Conservation (phyloP, 306 rosid species). For the Delonix regia region DNA sequence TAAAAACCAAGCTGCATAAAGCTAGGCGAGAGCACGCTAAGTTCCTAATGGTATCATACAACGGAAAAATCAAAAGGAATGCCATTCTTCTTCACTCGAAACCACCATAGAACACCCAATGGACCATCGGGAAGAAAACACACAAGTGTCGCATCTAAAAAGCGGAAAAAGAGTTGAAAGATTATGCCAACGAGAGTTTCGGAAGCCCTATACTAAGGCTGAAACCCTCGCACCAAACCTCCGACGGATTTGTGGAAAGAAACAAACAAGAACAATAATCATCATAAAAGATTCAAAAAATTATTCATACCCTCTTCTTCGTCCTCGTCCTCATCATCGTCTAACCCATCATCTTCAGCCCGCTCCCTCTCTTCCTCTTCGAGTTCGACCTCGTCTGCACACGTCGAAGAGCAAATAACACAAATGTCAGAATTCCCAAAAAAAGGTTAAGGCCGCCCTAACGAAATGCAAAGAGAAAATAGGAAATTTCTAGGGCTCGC, state of each 20-base stretch:
- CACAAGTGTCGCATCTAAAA: not conserved
- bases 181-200: not conserved
- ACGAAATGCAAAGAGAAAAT: not conserved
- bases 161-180: not conserved
- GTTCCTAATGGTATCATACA: slow-evolving; percentile 2
- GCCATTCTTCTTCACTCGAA: not conserved
- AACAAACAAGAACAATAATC: not conserved
- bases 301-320: slow-evolving; percentile 68
- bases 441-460: not conserved
- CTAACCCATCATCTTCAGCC: slow-evolving; percentile 55
- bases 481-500: slow-evolving; percentile 42
- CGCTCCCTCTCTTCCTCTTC: slow-evolving; percentile 79
- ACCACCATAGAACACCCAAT: slow-evolving; percentile 26
- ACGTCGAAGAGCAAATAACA: slow-evolving; percentile 25
- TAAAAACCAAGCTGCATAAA: not conserved
- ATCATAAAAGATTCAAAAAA: not conserved
- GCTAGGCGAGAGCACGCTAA: not conserved
- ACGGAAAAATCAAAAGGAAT: not conserved
- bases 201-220: not conserved
- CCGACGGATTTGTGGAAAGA: not conserved
- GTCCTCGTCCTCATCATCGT: slow-evolving; percentile 78
- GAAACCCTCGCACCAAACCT: slow-evolving; percentile 33
- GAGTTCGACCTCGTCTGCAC: slow-evolving; percentile 74
- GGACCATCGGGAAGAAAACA: not conserved
- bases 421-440: slow-evolving; percentile 23